Evolutionary conservation across 306 rosid genomes (phyloP).

Genomic region (Inga oerstediana): DNA sequence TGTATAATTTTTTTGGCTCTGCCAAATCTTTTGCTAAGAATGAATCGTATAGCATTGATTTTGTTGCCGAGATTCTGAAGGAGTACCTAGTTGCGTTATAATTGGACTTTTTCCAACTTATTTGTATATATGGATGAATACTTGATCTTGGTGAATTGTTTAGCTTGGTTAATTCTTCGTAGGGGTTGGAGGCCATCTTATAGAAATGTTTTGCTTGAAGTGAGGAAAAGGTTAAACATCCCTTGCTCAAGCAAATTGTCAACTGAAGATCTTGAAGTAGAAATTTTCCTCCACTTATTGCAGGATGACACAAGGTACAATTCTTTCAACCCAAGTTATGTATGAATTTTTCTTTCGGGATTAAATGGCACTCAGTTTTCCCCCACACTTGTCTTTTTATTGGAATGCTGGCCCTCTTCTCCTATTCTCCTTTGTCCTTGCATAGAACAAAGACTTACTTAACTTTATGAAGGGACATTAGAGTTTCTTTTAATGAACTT

Average conservation of each 20-base stretch:
- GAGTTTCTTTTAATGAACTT: neutral
- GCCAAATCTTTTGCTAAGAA: neutral
- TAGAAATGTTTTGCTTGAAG: conserved; percentile 81
- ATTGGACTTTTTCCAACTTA: neutral
- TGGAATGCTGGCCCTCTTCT: neutral
- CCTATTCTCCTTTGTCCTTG: neutral
- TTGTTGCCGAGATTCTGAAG: neutral
- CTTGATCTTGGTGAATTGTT: conserved; percentile 11
- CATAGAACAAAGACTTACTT: neutral
- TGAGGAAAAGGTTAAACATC: conserved; percentile 65
- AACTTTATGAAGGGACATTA: neutral
- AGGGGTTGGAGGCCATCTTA: conserved; percentile 99
- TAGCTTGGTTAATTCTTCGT: neutral
- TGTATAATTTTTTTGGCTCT: neutral
- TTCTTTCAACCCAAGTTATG: neutral
- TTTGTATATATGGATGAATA: neutral
- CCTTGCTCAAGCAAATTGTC: conserved; percentile 77
- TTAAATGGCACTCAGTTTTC: neutral
- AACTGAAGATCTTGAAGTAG: conserved; percentile 86
- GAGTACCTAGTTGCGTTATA: neutral
- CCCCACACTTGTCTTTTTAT: neutral
- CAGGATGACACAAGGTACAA: conserved; percentile 62
- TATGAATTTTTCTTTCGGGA: neutral
- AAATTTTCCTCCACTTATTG: conserved; percentile 89
- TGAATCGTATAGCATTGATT: neutral